These are phyloP conservation scores for Antrodiella citrinella DNA, from an alignment of 768 basidiomycete species.

Conservation along the genomic window DNA sequence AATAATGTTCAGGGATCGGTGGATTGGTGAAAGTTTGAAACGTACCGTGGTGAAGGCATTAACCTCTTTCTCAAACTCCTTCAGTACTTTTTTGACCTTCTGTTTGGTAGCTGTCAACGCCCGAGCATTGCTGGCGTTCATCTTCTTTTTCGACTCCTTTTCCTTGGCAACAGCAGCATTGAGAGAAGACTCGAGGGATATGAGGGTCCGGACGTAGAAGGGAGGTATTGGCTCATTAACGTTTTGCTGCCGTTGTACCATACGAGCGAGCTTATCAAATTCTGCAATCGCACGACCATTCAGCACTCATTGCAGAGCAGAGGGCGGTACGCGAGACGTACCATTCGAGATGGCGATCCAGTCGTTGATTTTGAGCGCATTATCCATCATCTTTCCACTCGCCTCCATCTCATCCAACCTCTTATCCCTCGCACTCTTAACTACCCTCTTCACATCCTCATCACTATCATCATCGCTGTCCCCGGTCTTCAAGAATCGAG, in stretches of 20 bases:
- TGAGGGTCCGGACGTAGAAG: conserved; percentile 71
- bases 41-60: conserved; percentile 73
- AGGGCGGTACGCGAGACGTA: conserved; percentile 26
- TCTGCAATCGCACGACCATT: conserved; percentile 39
- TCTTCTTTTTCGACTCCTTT: conserved; percentile 92
- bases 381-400: conserved; percentile 85
- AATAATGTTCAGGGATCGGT: background rate
- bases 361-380: conserved; percentile 93
- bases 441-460: conserved; percentile 62
- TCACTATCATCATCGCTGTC: conserved; percentile 49
- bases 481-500: conserved; percentile 35
- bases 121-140: conserved; percentile 90
- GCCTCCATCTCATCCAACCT: conserved; percentile 92
- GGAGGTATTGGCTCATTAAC: conserved; percentile 81
- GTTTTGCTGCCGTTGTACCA: conserved; percentile 84
- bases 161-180: conserved; percentile 72
- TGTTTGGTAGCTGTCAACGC: conserved; percentile 98
- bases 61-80: conserved; percentile 81
- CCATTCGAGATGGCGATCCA: conserved; percentile 91
- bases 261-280: conserved; percentile 90
- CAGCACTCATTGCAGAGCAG: background rate
- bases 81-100: conserved; percentile 84
- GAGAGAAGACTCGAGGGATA: conserved; percentile 69
- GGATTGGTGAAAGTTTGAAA: conserved; percentile 1
- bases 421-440: conserved; percentile 87